A percentile compares a stretch with the other conserved stretches of the same genome.
phyloP scores from a whole-genome alignment of 805 yeast species.

The Wickerhamomyces ciferrii region DNA sequence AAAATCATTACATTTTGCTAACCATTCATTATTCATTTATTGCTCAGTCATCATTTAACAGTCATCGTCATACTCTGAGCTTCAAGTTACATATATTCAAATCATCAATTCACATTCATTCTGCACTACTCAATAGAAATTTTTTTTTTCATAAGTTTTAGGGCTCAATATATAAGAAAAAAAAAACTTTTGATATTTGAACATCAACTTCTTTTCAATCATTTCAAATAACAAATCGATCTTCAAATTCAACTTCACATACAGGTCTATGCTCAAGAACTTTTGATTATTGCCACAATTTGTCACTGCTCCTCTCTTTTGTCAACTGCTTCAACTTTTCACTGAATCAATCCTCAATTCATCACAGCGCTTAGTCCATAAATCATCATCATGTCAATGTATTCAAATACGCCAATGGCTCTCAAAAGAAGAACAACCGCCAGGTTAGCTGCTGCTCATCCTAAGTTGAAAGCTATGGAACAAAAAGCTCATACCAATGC shows the following conservation, averaged over 20 bases:
- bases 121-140: not conserved
- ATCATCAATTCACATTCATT: not conserved
- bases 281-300: not conserved
- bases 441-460: conserved; percentile 28
- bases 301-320: not conserved
- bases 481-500: conserved; percentile 37
- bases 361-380: not conserved
- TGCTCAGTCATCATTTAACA: not conserved
- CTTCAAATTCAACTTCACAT: not conserved
- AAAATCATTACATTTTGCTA: not conserved
- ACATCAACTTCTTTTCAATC: not conserved
- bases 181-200: not conserved
- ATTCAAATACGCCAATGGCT: conserved; percentile 16
- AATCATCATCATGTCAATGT: conserved; percentile 1
- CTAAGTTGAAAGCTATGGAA: conserved; percentile 41
- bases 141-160: not conserved
- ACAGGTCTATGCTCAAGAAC: not conserved
- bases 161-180: not conserved
- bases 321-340: not conserved
- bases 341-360: not conserved
- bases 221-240: not conserved
- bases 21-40: not conserved
- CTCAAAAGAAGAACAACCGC: conserved; percentile 19
- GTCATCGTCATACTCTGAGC: not conserved
- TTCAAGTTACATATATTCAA: not conserved